These are phyloP conservation scores for Chalciporus pseudorubinellus DNA, from an alignment of 768 basidiomycete species.

Conservation along the genomic window DNA sequence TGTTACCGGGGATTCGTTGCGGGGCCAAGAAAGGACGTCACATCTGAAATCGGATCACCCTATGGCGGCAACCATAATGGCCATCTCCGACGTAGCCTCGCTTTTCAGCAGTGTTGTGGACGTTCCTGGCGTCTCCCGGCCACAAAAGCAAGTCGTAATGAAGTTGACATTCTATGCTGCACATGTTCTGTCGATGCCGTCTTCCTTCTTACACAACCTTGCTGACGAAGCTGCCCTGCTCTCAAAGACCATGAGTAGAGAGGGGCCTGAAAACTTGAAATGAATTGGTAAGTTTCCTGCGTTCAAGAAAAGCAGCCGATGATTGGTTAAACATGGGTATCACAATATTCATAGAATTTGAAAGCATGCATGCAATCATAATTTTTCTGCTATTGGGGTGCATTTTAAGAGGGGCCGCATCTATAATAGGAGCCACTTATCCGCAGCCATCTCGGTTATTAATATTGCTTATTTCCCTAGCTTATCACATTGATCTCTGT, in stretches of 20 bases:
- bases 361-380: no score
- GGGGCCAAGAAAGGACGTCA: background rate
- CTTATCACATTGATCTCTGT: no score
- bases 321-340: background rate
- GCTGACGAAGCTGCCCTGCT: constrained; percentile 40
- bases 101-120: constrained; percentile 16
- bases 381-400: no score
- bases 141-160: constrained; percentile 41
- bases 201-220: constrained; percentile 38
- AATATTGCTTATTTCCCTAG: background rate
- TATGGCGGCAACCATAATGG: constrained; percentile 18
- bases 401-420: no score
- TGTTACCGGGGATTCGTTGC: background rate
- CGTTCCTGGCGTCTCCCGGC: constrained; percentile 1
- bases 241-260: constrained; percentile 26
- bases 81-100: constrained; percentile 23
- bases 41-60: constrained; percentile 13
- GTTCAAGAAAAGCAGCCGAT: background rate
- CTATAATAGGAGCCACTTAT: no score
- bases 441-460: no score
- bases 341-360: background rate
- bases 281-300: background rate
- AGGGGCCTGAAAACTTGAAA: constrained; percentile 5
- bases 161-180: constrained; percentile 74
- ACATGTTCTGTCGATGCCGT: constrained; percentile 51